phyloP scores from a whole-genome alignment of 2,329 filamentous ascomycete genomes.

The Scedosporium dehoogii region DNA sequence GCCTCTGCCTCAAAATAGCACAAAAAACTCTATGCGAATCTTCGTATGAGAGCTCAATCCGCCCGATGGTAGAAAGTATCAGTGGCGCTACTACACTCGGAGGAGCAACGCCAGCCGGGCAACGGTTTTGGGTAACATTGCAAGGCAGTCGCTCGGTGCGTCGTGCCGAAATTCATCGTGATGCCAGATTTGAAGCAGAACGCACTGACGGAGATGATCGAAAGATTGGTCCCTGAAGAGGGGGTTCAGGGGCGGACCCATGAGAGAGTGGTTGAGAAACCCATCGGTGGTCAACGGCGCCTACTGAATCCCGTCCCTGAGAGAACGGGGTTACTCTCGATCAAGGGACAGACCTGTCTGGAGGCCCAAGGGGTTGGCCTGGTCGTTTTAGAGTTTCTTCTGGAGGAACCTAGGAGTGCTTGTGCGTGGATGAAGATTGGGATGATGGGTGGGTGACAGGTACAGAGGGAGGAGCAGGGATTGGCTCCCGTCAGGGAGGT shows the following conservation, averaged over 20 bases:
- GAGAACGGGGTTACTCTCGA: no score
- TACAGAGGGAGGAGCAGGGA: no score
- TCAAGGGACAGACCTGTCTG: no score
- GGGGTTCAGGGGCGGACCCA: not conserved
- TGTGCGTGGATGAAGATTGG: no score
- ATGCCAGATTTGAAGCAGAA: not conserved
- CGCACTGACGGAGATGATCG: not conserved
- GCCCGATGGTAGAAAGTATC: not conserved
- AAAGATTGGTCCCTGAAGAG: not conserved
- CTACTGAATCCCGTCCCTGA: no score
- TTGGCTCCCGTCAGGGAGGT: no score
- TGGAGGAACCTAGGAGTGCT: no score
- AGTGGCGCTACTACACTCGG: not conserved
- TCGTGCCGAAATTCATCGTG: not conserved
- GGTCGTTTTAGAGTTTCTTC: no score
- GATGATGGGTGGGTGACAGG: no score
- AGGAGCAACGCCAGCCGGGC: not conserved
- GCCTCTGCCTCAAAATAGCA: not conserved
- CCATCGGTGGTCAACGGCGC: no score
- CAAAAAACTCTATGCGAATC: not conserved
- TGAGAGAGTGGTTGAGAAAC: no score
- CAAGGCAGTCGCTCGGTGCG: not conserved
- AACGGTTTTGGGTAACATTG: not conserved
- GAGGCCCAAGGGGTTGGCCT: no score
- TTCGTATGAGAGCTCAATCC: not conserved